Percentiles rank a stretch among this genome's conserved stretches.
Evolutionary conservation across 177 flowering plant genomes (phyloP).

Genomic region (Tripterygium wilfordii): DNA sequence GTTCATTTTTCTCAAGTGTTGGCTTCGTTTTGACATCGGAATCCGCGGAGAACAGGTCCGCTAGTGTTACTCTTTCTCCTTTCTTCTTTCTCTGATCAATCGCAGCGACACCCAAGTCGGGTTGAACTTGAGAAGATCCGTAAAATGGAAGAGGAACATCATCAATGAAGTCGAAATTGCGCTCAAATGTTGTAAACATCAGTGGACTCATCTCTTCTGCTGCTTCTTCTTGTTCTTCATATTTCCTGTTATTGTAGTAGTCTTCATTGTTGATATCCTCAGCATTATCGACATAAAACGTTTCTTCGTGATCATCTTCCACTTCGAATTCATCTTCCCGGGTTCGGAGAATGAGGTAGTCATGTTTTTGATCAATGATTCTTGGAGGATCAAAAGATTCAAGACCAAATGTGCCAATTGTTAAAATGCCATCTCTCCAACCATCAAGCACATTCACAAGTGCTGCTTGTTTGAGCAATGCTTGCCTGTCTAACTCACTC

Average conservation of each 20-base stretch:
- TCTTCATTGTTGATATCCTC: conserved; percentile 10
- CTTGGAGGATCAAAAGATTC: conserved; percentile 29
- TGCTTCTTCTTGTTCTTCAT: conserved; percentile 1
- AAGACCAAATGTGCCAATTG: conserved; percentile 73
- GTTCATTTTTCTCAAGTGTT: conserved; percentile 3
- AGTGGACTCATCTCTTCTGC: conserved; percentile 35
- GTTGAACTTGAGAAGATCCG: conserved; percentile 11
- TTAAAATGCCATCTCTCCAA: conserved; percentile 60
- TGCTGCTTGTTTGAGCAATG: conserved; percentile 30
- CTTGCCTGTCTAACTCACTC: conserved; percentile 34
- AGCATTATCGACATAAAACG: conserved; percentile 3
- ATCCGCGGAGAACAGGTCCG: conserved; percentile 63
- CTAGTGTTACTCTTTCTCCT: conserved; percentile 52
- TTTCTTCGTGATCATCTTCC: conserved; percentile 7
- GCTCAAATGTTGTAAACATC: conserved; percentile 18
- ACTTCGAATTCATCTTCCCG: too few species aligned
- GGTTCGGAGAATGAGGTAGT: conserved; percentile 8
- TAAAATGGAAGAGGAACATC: conserved; percentile 1
- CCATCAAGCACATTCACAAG: conserved; percentile 32
- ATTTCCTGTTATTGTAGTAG: conserved; percentile 1
- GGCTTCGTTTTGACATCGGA: conserved; percentile 13
- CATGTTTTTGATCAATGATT: conserved; percentile 11
- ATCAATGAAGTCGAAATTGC: conserved; percentile 15
- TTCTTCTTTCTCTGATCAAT: conserved; percentile 18
- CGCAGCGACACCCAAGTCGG: neutral